Conservation (phyloP, 2,329 filamentous ascomycete species). For the Graphilbum sp. region DNA sequence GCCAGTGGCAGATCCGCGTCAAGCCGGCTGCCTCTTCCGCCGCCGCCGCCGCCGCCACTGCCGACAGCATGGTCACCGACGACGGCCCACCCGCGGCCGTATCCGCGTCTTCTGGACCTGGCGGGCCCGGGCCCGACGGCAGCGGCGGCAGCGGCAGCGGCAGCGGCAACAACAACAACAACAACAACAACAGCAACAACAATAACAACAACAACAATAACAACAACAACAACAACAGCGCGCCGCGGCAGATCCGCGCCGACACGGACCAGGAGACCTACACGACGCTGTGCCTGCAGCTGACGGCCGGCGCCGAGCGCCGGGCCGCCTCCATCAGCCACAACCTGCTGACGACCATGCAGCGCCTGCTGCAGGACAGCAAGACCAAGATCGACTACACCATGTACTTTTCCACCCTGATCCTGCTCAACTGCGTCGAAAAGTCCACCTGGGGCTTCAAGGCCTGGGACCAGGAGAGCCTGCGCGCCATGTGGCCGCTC, state of each 20-base stretch:
- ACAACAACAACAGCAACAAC: neutral
- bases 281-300: conserved; percentile 45
- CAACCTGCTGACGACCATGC: conserved; percentile 40
- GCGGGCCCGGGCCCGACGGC: too few relatives aligned
- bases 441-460: conserved; percentile 55
- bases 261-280: conserved; percentile 39
- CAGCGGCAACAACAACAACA: neutral
- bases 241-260: conserved; percentile 32
- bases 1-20: conserved; percentile 41
- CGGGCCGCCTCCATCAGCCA: conserved; percentile 45
- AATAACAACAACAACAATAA: too few relatives aligned
- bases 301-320: conserved; percentile 47
- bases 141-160: neutral
- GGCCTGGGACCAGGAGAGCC: conserved; percentile 47
- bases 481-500: conserved; percentile 44
- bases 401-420: conserved; percentile 43
- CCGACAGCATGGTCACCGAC: neutral
- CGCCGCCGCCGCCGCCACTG: too few relatives aligned
- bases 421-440: conserved; percentile 49
- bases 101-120: too few relatives aligned
- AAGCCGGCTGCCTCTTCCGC: too few relatives aligned
- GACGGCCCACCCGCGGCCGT: too few relatives aligned
- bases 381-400: conserved; percentile 42
- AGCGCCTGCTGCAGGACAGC: conserved; percentile 43
- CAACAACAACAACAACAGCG: too few relatives aligned